Conservation (phyloP, 805 yeast genomes). For the Ascoidea rubescens region DNA sequence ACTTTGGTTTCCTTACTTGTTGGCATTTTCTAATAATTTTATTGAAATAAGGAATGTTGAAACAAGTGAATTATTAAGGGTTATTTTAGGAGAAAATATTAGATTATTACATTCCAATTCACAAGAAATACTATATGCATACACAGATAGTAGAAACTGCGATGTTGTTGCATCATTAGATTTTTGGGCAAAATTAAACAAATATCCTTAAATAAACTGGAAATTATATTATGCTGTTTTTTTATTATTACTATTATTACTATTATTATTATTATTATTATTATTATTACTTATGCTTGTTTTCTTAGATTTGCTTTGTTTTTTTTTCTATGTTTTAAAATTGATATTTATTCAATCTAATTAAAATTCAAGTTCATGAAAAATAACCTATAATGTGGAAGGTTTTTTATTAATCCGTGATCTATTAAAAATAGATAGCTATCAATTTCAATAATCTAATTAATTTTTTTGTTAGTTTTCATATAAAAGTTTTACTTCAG, state of each 20-base stretch:
- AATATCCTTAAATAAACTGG: slow-evolving; percentile 15
- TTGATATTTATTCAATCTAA: too few species aligned
- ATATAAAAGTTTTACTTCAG: too few species aligned
- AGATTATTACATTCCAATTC: slow-evolving; percentile 80
- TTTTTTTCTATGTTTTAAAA: too few species aligned
- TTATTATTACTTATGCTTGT: too few species aligned
- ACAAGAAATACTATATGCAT: slow-evolving; percentile 86
- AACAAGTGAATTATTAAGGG: slow-evolving; percentile 70
- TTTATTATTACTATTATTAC: not conserved
- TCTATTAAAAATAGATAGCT: too few species aligned
- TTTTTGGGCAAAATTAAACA: slow-evolving; percentile 50
- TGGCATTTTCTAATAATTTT: slow-evolving; percentile 82
- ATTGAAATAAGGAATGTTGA: slow-evolving; percentile 90
- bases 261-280: too few species aligned
- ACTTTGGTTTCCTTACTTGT: slow-evolving; percentile 81
- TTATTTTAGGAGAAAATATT: slow-evolving; percentile 87
- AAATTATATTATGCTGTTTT: slow-evolving; percentile 19
- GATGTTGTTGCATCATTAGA: slow-evolving; percentile 89
- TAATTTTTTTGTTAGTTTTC: too few species aligned
- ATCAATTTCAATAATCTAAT: too few species aligned
- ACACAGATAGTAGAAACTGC: slow-evolving; percentile 79
- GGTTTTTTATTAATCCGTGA: too few species aligned
- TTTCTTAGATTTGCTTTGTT: too few species aligned
- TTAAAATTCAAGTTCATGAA: too few species aligned
- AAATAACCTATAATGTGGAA: too few species aligned